These are phyloP conservation scores for Porphyrellus cyaneotinctus DNA, from an alignment of 768 basidiomycete species.

Conservation along the genomic window DNA sequence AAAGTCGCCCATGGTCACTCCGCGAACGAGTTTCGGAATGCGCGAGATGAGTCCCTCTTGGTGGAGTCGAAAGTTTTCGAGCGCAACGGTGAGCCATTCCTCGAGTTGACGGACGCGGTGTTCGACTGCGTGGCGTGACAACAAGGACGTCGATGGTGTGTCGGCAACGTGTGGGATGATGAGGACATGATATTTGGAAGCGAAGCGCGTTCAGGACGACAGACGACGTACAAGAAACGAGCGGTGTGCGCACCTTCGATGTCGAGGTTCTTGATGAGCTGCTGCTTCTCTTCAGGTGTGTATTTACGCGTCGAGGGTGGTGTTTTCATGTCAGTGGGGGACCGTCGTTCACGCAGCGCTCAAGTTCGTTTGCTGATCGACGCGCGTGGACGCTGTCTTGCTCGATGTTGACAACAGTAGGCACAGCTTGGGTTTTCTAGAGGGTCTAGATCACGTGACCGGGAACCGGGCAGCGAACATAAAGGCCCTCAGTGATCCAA, in stretches of 20 bases:
- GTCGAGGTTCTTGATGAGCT: conserved; percentile 72
- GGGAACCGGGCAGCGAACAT: too few species aligned
- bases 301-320: conserved; percentile 33
- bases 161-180: background rate
- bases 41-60: conserved; percentile 71
- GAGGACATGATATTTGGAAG: background rate
- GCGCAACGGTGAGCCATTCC: conserved; percentile 67
- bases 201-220: background rate
- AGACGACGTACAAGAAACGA: background rate
- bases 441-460: conserved; percentile 7
- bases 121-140: conserved; percentile 44
- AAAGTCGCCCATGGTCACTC: conserved; percentile 73
- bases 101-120: conserved; percentile 73
- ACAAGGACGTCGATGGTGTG: background rate
- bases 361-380: background rate
- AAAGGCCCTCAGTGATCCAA: too few species aligned
- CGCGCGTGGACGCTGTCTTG: background rate
- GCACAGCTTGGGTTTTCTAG: background rate
- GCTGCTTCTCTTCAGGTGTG: conserved; percentile 67
- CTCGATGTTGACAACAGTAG: background rate
- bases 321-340: conserved; percentile 17
- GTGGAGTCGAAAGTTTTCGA: conserved; percentile 70
- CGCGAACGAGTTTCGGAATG: conserved; percentile 70
- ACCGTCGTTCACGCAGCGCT: background rate
- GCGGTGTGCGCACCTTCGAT: conserved; percentile 57